A percentile compares a stretch with the other conserved stretches of the same genome.
These are phyloP conservation scores for Puccinellia tenuiflora DNA, from an alignment of 176 grass and related monocot species.

Conservation along the genomic window DNA sequence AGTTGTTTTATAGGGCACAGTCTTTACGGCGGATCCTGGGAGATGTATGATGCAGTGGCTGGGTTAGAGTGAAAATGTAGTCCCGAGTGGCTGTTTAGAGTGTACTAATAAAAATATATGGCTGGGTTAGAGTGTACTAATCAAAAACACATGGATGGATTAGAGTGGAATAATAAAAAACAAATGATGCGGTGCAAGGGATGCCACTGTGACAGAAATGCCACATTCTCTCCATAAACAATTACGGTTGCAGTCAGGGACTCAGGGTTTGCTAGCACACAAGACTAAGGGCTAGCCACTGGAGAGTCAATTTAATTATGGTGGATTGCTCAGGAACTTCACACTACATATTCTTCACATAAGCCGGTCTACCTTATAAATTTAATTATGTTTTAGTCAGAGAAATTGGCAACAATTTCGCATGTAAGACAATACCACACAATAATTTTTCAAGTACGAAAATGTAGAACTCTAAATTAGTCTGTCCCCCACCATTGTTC, in stretches of 20 bases:
- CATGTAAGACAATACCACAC: conserved; percentile 9
- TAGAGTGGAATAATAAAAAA: not conserved
- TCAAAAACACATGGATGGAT: not conserved
- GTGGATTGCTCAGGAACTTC: not conserved
- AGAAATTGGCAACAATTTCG: not conserved
- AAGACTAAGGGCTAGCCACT: not conserved
- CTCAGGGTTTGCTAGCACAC: not conserved
- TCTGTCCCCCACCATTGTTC: not conserved
- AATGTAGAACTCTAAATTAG: not conserved
- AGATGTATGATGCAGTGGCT: not conserved
- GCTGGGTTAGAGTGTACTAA: not conserved
- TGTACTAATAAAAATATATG: not conserved
- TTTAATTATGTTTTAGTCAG: not conserved
- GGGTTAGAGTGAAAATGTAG: not conserved
- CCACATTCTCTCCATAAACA: not conserved
- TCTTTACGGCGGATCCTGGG: not conserved
- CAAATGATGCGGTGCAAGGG: not conserved
- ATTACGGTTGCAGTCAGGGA: not conserved
- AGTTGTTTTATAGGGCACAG: not conserved
- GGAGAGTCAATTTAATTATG: not conserved
- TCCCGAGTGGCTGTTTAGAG: not conserved
- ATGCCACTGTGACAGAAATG: not conserved
- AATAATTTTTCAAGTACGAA: not conserved
- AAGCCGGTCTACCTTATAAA: not conserved
- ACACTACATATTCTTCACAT: not conserved